Evolutionary conservation across 768 basidiomycete genomes (phyloP).

Genomic region (Leccinum aurantiacum): DNA sequence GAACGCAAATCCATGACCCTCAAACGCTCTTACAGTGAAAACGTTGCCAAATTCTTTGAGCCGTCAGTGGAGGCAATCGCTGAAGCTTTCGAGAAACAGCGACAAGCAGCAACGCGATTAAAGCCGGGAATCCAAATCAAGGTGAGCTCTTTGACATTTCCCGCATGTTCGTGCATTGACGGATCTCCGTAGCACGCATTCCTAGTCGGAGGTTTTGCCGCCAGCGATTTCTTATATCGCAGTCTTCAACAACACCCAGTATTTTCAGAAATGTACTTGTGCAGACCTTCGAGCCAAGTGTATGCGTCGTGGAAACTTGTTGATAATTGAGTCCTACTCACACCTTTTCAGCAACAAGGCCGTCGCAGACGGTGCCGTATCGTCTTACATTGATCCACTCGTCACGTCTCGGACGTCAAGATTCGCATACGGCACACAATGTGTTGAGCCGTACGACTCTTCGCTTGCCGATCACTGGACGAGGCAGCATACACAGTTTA

Average conservation of each 20-base stretch:
- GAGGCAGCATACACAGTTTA: constrained; percentile 27
- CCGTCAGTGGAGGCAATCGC: constrained; percentile 39
- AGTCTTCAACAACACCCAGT: neutral
- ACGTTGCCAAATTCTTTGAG: constrained; percentile 42
- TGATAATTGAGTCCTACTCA: neutral
- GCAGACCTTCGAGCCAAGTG: neutral
- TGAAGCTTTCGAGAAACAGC: constrained; percentile 35
- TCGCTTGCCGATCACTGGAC: constrained; percentile 37
- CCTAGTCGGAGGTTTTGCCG: neutral
- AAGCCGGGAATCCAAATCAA: constrained; percentile 26
- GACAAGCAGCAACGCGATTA: constrained; percentile 15
- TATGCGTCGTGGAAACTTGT: neutral
- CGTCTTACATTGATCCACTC: constrained; percentile 43
- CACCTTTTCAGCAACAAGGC: neutral
- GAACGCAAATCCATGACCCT: neutral
- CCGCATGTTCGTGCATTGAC: neutral
- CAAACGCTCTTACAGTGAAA: constrained; percentile 22
- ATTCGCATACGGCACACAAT: constrained; percentile 39
- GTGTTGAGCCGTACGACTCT: constrained; percentile 26
- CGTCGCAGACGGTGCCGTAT: neutral
- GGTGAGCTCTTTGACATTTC: neutral
- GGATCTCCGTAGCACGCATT: constrained; percentile 26
- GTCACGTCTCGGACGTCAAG: constrained; percentile 45
- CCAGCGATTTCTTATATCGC: neutral
- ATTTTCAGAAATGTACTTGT: neutral